Conservation (phyloP, 2,329 filamentous ascomycete genomes). For the Torrubiella hemipterigena region DNA sequence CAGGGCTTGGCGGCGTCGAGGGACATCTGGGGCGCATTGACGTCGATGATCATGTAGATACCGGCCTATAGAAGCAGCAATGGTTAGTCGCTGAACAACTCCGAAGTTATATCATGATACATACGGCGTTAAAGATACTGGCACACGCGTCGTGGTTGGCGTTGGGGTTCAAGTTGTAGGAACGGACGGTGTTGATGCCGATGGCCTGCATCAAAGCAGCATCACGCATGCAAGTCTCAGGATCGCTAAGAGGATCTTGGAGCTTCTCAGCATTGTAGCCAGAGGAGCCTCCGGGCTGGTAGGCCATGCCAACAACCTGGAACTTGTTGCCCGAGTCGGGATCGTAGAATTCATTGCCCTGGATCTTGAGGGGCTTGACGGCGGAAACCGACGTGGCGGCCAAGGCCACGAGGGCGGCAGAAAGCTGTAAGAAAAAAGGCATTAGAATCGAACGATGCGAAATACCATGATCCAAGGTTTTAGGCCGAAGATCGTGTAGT, state of each 20-base stretch:
- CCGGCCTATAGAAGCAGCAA: slow-evolving; percentile 29
- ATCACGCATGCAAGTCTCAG: slow-evolving; percentile 47
- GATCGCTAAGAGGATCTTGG: slow-evolving; percentile 48
- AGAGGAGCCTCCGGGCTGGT: slow-evolving; percentile 55
- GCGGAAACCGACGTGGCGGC: slow-evolving; percentile 41
- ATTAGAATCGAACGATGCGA: slow-evolving; percentile 24
- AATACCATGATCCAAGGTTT: slow-evolving; percentile 1
- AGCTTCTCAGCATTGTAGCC: slow-evolving; percentile 43
- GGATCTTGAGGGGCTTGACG: slow-evolving; percentile 43
- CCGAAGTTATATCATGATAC: too few relatives aligned
- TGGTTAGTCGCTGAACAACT: neutral
- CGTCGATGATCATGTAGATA: slow-evolving; percentile 58
- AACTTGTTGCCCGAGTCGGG: slow-evolving; percentile 45
- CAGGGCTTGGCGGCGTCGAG: slow-evolving; percentile 43
- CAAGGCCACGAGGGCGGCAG: slow-evolving; percentile 40
- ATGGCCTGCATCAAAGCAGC: slow-evolving; percentile 53
- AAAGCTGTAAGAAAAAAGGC: too few relatives aligned
- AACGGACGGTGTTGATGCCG: slow-evolving; percentile 55
- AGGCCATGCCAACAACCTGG: slow-evolving; percentile 56
- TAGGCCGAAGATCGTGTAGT: neutral
- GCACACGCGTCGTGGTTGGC: slow-evolving; percentile 56
- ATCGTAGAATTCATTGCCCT: slow-evolving; percentile 49
- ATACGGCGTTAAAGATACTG: slow-evolving; percentile 52
- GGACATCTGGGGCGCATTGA: slow-evolving; percentile 50
- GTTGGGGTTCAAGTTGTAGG: slow-evolving; percentile 57